Evolutionary conservation across 2,329 filamentous ascomycete species (phyloP), one percentile per base, ranked within the genome.

Genomic region (Penicillium sumatraense): DNA sequence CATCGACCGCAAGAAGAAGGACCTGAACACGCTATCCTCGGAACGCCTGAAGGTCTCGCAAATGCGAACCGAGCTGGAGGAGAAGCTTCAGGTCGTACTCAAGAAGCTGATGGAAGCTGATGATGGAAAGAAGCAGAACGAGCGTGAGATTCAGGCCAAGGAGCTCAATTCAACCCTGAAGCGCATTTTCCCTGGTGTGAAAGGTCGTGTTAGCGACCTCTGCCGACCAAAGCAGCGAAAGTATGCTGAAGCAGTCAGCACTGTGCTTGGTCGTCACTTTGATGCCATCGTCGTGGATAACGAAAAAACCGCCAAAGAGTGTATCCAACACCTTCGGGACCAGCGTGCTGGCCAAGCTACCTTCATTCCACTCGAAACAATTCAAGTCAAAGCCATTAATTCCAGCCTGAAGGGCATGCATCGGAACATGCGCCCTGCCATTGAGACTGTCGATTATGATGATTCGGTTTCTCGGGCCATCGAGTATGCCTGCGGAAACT

Each of bases 191-290:
- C 91, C 92, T 1, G 93, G 93, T 44, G 93, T 99, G 41, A 90
- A 90, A 63, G 95, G 95, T 18, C 88, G 93, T 42, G 86, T 98
- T 42, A 91, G 91, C 59, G 91, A 96, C 62, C 84, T 99, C 38
- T 97, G 95, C 78, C 93, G 91, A 62, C 93, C 95, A 1, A 98
- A 97, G 75, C 91, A 97, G 77, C 97, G 96, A 77, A 98, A 97
- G 73, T 99, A 88, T 68, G 90, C 95, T 60, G 91, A 95, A 63
- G 95, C 95, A 42, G 90, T 99, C 60, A 91, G 91, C 66, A 96
- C 91, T 20, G 92, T 96, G 6, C 84, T 99, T 3, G 95, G 95
- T 48, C 87, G 91, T 51, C 90, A 98, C 69, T 96, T 96, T 71
- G 93, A 99, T 72, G 90, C 93, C 0, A 89, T 99, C 40, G 87